Evolutionary conservation across 148 eudicot species (phyloP), one percentile per base, ranked within the genome.

Genomic region (Rhododendron williamsianum): DNA sequence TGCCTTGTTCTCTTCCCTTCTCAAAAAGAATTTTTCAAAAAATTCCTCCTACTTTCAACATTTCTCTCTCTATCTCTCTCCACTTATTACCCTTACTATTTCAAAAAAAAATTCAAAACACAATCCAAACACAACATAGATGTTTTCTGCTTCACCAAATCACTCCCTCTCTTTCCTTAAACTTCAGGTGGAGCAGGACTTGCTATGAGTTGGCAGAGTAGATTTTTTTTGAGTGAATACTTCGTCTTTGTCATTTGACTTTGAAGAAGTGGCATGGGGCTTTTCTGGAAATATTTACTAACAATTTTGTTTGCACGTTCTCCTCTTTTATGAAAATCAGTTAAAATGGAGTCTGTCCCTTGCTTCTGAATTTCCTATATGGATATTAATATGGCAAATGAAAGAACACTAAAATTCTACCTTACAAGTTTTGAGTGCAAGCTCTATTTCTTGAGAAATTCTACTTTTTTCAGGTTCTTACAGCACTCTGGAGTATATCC

Each of bases 401-500:
- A 78, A 78, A 45, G 9, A 46, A 8, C 38, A 8, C 8, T 46
- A 15, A 45, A 27, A 19, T 63, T 58, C 27, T 76, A 10, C 0
- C 71, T 77, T 77, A 45, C 63, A 51, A 3, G 25, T 25, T 54
- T n/a, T 76, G 30, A 25, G 18, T 27, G 45, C 18, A 0, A 76
- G 36, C 18, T 43, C 78, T 72, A 41, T 83, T 27, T 10, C 83
- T 41, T 58, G 30, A 81, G 8, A 52, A 58, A 27, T 3, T 84
- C 83, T 58, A 63, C 71, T 52, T 83, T 84, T 83, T 85, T 87
- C 87, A 96, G 98, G 92, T 86, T 96, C 90, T 84, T 96, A 86
- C 98, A 94, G 89, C 98, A 94, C 89, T 96, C 96, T 79, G 98
- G 98, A 81, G 96, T 96, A 10, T 96, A 90, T 90, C 98, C 98